Base-by-base conservation (phyloP, 345 rosid species). In the Erucastrum elatum region DNA sequence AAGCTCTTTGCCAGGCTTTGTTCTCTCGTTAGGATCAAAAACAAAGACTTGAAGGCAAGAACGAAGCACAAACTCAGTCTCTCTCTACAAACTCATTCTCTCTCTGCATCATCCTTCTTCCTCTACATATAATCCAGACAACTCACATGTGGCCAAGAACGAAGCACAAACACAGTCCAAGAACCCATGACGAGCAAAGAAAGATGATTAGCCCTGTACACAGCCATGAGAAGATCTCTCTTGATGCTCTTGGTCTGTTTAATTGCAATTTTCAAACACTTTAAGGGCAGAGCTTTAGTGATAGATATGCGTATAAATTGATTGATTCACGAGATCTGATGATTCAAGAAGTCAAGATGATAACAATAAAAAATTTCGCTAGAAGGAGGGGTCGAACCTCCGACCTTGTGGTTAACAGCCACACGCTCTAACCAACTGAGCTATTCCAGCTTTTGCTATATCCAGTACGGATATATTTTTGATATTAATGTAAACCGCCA, bases 371-470 rank as follows among this genome's bases (percentile, higher is more conserved):
- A 29, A 5, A 4, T 1, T 53, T 1, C 76, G 81, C 81, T 78
- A 78, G 82, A 79, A 79, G 78, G 82, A 88, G 89, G 91, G 90
- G 68, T 87, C 78, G 90, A 93, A 93, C 91, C 93, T 88, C 87
- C 91, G 87, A 88, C 93, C 91, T 91, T 93, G 89, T 87, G 90
- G 94, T 89, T 90, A 89, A 86, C 88, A 87, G 90, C 93, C 88
- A 88, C 89, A 90, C 90, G 91, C 90, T 88, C 90, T 90, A 90
- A 80, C 94, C 97, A 85, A 79, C 90, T 89, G 94, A 93, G 89
- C 90, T 88, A 91, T 74, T 90, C 93, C 90, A 86, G 91, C 89
- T 2, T 35, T 33, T 26, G 69, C 0, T 5, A n/a, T 1, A 2
- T 4, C 1, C 2, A 49, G 1, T 46, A 16, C 55, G 55, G n/a